A percentile compares a stretch with the other conserved stretches of the same genome.
These are phyloP conservation scores for Achlya hypogyna DNA, from an alignment of 352 stramenopile species.

Conservation along the genomic window DNA sequence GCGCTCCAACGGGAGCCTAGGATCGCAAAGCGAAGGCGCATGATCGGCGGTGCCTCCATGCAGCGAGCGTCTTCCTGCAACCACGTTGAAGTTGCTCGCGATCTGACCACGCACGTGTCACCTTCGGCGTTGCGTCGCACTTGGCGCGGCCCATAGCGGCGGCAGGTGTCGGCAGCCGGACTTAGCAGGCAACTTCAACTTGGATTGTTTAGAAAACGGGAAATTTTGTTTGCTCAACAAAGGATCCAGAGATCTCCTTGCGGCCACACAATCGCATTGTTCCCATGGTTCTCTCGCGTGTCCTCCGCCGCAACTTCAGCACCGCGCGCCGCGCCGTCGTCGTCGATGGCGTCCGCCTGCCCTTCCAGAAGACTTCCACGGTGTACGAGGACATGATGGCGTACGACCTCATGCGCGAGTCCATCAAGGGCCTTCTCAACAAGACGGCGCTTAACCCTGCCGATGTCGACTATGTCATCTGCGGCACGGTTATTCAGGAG, in stretches of 20 bases:
- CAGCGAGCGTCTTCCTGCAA: not conserved
- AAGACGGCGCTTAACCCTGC: constrained; percentile 93
- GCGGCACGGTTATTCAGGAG: constrained; percentile 96
- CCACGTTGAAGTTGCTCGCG: not conserved
- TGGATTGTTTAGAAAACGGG: not conserved
- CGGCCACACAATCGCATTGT: constrained; percentile 7
- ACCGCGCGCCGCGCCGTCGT: constrained; percentile 78
- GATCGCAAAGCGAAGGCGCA: not conserved
- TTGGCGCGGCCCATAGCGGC: not conserved
- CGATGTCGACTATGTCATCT: constrained; percentile 94
- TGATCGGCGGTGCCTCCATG: not conserved
- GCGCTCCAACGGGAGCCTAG: too few species aligned
- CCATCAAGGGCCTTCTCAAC: constrained; percentile 92
- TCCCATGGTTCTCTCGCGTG: not conserved
- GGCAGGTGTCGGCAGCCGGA: too few species aligned
- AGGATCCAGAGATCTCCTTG: not conserved
- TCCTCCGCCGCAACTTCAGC: constrained; percentile 6
- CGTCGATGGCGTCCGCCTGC: constrained; percentile 90
- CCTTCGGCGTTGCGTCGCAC: not conserved
- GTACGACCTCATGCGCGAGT: constrained; percentile 95
- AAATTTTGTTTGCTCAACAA: not conserved
- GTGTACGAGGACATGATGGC: constrained; percentile 96
- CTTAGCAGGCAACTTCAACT: not conserved
- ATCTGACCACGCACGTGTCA: not conserved
- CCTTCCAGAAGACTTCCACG: constrained; percentile 92